These are phyloP conservation scores for Candida verbasci DNA, from an alignment of 805 yeast species.

Conservation along the genomic window DNA sequence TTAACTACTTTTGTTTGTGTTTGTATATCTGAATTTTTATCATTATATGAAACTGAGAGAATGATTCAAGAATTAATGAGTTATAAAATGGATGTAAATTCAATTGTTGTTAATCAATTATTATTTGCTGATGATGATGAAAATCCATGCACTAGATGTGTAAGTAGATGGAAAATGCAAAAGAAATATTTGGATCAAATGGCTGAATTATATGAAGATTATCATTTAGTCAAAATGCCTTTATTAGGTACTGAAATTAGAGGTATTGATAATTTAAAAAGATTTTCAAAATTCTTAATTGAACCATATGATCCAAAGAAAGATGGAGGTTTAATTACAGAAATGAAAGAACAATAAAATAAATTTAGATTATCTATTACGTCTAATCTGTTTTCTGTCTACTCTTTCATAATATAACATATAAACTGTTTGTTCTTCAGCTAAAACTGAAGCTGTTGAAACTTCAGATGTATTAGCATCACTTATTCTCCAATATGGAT, in stretches of 20 bases:
- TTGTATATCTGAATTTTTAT: conserved; percentile 94
- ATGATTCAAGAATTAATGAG: conserved; percentile 94
- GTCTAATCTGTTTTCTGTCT: conserved; percentile 24
- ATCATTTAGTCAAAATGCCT: conserved; percentile 94
- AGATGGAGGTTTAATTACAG: conserved; percentile 51
- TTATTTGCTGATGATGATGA: conserved; percentile 78
- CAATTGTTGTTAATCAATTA: conserved; percentile 92
- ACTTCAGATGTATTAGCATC: conserved; percentile 70
- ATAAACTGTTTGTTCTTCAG: conserved; percentile 74
- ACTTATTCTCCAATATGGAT: conserved; percentile 82
- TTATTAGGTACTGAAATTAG: conserved; percentile 92
- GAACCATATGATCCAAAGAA: conserved; percentile 69
- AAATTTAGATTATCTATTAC: not conserved
- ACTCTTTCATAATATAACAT: conserved; percentile 75
- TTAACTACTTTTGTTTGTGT: conserved; percentile 94
- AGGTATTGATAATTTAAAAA: conserved; percentile 80
- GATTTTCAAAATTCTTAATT: conserved; percentile 77
- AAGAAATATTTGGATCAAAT: conserved; percentile 91
- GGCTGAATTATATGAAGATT: conserved; percentile 94
- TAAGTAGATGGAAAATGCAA: conserved; percentile 93
- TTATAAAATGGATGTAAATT: conserved; percentile 93
- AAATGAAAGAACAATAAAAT: conserved; percentile 45
- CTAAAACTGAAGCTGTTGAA: conserved; percentile 50
- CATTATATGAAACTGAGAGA: conserved; percentile 95
- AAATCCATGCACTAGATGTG: conserved; percentile 81